phyloP scores from a whole-genome alignment of 2,329 filamentous ascomycete species.

The Aspergillus sp. region DNA sequence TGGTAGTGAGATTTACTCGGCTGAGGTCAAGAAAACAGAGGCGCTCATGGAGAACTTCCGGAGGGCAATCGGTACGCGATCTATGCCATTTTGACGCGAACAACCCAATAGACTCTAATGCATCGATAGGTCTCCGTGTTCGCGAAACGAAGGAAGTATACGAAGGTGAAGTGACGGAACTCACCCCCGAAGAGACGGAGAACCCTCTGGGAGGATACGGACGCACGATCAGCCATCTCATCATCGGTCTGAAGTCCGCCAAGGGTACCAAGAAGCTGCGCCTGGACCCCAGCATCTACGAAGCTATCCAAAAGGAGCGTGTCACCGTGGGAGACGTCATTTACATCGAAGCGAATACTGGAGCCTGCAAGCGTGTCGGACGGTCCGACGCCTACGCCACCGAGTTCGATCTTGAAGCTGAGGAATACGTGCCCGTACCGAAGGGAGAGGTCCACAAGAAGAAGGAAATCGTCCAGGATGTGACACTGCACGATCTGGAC shows the following conservation, averaged over 20 bases:
- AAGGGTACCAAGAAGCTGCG: constrained; percentile 98
- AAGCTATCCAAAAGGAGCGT: constrained; percentile 97
- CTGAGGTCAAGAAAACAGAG: constrained; percentile 99
- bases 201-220: constrained; percentile 96
- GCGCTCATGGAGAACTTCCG: constrained; percentile 99
- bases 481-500: constrained; percentile 94
- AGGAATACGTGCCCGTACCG: constrained; percentile 97
- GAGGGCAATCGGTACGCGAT: constrained; percentile 75
- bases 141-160: constrained; percentile 99
- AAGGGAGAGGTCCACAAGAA: constrained; percentile 99
- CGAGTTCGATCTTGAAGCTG: constrained; percentile 96
- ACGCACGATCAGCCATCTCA: constrained; percentile 92
- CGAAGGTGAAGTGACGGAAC: constrained; percentile 96
- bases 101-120: not conserved
- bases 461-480: constrained; percentile 99
- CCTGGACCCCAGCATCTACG: constrained; percentile 96
- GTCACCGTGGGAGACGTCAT: constrained; percentile 96
- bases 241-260: constrained; percentile 92
- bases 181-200: constrained; percentile 96
- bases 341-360: constrained; percentile 99
- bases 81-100: not conserved
- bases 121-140: constrained; percentile 69
- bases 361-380: constrained; percentile 94
- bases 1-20: constrained; percentile 95
- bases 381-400: constrained; percentile 96